Conservation (phyloP, 139 green algal genomes). For the Pleodorina starrii region DNA sequence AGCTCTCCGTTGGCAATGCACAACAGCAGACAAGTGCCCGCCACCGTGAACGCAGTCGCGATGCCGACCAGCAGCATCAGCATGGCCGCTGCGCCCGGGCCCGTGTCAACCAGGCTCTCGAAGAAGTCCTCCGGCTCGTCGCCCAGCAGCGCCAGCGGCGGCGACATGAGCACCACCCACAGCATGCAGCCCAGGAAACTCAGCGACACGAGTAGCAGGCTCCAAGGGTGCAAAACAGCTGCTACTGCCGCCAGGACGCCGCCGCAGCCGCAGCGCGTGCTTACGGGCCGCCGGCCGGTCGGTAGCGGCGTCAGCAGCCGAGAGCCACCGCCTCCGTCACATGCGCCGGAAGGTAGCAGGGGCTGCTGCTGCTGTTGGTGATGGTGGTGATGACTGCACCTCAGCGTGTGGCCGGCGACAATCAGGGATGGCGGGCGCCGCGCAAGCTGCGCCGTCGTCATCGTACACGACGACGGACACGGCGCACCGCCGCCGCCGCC, state of each 20-base stretch:
- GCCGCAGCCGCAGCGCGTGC: not conserved
- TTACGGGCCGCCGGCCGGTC: no score
- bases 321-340: not conserved
- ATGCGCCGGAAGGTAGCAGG: not conserved
- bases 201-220: not conserved
- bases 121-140: not conserved
- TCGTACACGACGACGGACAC: not conserved
- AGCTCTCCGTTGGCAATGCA: slow-evolving; percentile 29
- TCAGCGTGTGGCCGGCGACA: not conserved
- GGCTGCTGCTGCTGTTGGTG: not conserved
- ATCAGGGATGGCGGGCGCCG: not conserved
- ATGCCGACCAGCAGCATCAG: not conserved
- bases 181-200: not conserved
- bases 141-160: not conserved
- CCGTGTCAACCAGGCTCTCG: not conserved
- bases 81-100: not conserved
- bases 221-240: not conserved
- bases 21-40: not conserved
- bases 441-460: not conserved
- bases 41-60: no score
- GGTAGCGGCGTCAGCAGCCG: not conserved
- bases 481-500: not conserved
- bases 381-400: not conserved
- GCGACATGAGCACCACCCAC: slow-evolving; percentile 7
- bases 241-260: not conserved